Base-by-base conservation (phyloP, 1,284 basidiomycete genomes). In the Ceratobasidium papillatum region DNA sequence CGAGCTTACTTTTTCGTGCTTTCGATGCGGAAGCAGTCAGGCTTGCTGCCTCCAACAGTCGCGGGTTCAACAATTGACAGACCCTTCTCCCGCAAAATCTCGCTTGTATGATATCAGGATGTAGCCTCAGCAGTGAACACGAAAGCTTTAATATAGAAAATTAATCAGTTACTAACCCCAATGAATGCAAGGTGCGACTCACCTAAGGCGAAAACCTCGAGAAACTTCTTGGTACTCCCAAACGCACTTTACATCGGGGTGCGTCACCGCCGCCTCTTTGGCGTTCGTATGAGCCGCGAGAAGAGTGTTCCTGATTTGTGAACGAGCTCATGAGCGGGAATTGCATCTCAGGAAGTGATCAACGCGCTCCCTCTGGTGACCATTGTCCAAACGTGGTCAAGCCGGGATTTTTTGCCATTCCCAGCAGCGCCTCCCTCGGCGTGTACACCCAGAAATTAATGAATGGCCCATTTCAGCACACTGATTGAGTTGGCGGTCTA, bases 11-110 rank as follows among this genome's bases (percentile, higher is more conserved):
- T 96, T 87, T 96, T 96, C 78, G 95, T 96, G 90, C 99, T 99
- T 80, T 97, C 97, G 81, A 99, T 99, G 84, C 96, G 91, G 94
- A 99, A 99, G 87, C 97, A 99, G 74, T 97, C 98, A 77, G 97
- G 96, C 88, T 99, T 99, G 88, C 99, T 98, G 80, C 98, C 98
- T 86, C 97, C 97, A 76, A 99, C 97, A 65, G 98, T 99, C 62
- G 97, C 98, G 75, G 98, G 97, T 66, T 97, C 97, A 78, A 99
- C 96, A 86, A 99, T 97, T 81, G 98, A 89, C 75, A 99, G 94
- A 63, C 88, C 89, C 86, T 94, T 96, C 82, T 89, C 86, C 84
- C 92, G 84, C 78, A 99, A 89, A 81, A 99, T 95, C 85, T 99
- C 96, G 78, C 97, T 90, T 45, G 97, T 96, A 83, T 99, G 96